Base-by-base conservation (phyloP, 1,284 basidiomycete species). In the Naganishia cerealis region DNA sequence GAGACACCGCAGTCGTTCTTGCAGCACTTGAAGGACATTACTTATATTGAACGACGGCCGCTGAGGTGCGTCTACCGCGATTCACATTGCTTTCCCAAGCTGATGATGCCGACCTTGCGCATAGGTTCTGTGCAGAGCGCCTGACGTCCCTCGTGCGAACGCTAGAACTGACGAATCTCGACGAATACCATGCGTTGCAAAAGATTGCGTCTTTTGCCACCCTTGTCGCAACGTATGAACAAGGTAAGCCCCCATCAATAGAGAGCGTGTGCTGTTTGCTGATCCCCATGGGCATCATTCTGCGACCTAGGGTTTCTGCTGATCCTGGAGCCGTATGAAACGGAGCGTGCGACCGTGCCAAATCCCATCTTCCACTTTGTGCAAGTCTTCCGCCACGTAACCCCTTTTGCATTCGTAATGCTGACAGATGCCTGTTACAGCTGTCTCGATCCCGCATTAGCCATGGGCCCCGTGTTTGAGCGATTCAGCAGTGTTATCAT, bases 331-430 rank as follows among this genome's bases (percentile, higher is more conserved):
- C 96, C 96, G 0, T 99, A 96, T 75, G 96, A 99, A 80, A 99
- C 96, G 2, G 96, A 99, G 71, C 94, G 92, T 79, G 94, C 95
- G 2, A 99, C 96, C 0, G 94, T 99, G 2, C 95, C 96, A 9
- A 99, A 99, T 81, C 96, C 96, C 0, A 90, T 99, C 66, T 99
- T 99, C 81, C 96, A 99, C 80, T 92, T 99, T 76, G 94, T 91
- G 91, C 94, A 74, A 68, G 88, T 84, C 18, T 21, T 13, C 33
- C 7, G 43, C 54, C 55, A 21, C n/a, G 26, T n/a, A 21, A 6
- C 42, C 29, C 9, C 26, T 18, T 43, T 21, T 33, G 46, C 24
- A 5, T 21, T 4, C 52, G 53, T 65, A 7, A 40, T 24, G 18
- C 50, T 69, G 26, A 61, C 29, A 26, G n/a, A 21, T n/a, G 15